Evolutionary conservation across 495 filamentous ascomycete genomes (phyloP).

Genomic region (Tuber indicum): DNA sequence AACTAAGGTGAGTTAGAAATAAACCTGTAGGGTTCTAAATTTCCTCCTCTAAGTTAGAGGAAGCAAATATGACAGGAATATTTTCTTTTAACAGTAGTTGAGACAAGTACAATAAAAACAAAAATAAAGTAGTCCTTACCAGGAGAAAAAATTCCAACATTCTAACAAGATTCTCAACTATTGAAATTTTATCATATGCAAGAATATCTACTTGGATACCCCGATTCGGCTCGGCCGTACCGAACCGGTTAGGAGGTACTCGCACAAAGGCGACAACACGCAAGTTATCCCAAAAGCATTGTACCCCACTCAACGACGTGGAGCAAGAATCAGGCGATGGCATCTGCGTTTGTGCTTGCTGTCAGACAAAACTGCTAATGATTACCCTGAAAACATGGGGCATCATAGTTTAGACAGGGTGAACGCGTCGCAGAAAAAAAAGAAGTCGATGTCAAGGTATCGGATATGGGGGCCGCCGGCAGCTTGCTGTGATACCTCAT

Average conservation of each 20-base stretch:
- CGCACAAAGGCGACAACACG: background rate
- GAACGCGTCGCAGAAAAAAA: background rate
- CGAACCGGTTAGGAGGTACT: background rate
- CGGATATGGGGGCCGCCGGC: background rate
- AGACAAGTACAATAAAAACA: too few species aligned
- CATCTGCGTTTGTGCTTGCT: background rate
- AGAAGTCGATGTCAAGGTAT: background rate
- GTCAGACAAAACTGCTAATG: background rate
- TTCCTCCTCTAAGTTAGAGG: too few species aligned
- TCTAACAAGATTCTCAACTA: too few species aligned
- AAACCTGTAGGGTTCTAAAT: too few species aligned
- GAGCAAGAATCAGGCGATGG: background rate
- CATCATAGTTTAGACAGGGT: background rate
- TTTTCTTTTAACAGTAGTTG: too few species aligned
- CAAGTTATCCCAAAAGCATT: background rate
- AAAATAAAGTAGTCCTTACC: too few species aligned
- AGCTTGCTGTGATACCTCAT: background rate
- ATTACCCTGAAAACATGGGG: background rate
- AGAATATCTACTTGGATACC: background rate
- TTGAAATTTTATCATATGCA: background rate
- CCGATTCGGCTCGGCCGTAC: background rate
- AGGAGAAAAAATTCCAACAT: too few species aligned
- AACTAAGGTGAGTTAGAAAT: too few species aligned
- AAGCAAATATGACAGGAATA: too few species aligned
- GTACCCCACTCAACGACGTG: background rate